These are phyloP conservation scores for Hirsutella thompsonii DNA, from an alignment of 2,329 filamentous ascomycete species.

Conservation along the genomic window DNA sequence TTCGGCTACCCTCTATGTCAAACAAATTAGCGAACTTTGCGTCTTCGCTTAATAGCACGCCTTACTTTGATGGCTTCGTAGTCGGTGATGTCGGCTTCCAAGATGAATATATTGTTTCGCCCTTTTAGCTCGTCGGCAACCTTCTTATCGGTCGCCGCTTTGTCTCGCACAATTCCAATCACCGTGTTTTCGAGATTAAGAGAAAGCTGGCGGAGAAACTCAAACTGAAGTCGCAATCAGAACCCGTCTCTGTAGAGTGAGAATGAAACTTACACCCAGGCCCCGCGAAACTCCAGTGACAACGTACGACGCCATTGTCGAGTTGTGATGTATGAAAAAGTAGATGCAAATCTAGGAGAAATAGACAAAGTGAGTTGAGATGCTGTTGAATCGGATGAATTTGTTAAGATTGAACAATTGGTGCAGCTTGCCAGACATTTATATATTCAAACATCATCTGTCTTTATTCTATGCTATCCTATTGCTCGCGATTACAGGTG, in stretches of 20 bases:
- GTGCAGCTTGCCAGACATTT: too few species aligned
- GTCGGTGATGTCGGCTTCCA: constrained; percentile 30
- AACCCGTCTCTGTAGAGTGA: too few species aligned
- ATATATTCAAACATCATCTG: too few species aligned
- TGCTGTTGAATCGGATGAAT: too few species aligned
- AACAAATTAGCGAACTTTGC: too few species aligned
- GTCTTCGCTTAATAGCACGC: too few species aligned
- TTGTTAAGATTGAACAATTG: too few species aligned
- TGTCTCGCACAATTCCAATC: constrained; percentile 35
- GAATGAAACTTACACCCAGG: constrained; percentile 7
- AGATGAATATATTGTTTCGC: constrained; percentile 28
- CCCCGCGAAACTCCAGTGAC: constrained; percentile 8
- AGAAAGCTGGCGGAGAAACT: constrained; percentile 33
- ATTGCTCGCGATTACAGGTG: too few species aligned
- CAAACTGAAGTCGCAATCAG: constrained; percentile 22
- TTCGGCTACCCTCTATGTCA: constrained; percentile 17
- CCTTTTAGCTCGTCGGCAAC: constrained; percentile 23
- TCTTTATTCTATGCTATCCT: too few species aligned
- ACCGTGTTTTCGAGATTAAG: constrained; percentile 27
- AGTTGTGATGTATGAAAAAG: too few species aligned
- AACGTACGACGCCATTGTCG: constrained; percentile 4
- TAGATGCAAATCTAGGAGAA: too few species aligned
- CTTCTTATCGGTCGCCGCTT: constrained; percentile 27
- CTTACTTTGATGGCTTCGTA: constrained; percentile 11
- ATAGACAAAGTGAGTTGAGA: too few species aligned